phyloP scores from a whole-genome alignment of 352 stramenopile genomes.

The Globisporangium acanthophoron region DNA sequence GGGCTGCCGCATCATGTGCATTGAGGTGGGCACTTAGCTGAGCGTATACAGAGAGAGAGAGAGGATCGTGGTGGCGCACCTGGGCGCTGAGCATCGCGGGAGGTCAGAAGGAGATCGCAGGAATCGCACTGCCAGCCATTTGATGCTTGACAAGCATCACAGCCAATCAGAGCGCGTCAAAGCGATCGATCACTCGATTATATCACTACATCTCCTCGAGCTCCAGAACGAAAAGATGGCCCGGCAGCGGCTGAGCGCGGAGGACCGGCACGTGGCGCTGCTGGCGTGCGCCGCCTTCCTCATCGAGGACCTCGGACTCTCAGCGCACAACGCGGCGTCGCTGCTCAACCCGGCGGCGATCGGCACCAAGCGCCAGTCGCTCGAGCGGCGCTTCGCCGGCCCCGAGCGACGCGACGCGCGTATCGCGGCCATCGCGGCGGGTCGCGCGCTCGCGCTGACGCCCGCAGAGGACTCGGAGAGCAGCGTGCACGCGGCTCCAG shows the following conservation, averaged over 20 bases:
- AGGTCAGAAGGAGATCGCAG: no score
- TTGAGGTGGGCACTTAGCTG: no score
- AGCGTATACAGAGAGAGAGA: no score
- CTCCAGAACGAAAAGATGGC: not conserved
- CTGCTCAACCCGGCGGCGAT: not conserved
- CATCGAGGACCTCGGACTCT: not conserved
- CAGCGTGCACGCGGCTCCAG: no score
- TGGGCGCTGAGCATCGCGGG: not conserved
- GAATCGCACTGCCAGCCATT: not conserved
- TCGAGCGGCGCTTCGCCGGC: not conserved
- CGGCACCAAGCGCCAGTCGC: constrained; percentile 1
- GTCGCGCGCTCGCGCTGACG: not conserved
- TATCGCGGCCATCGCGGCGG: not conserved
- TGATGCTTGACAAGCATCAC: not conserved
- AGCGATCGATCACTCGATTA: no score
- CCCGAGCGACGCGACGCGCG: no score
- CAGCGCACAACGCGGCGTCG: not conserved
- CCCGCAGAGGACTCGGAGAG: not conserved
- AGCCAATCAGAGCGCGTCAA: no score
- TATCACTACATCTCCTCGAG: no score
- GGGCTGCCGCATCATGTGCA: not conserved
- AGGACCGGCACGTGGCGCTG: not conserved
- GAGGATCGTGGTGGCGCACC: no score
- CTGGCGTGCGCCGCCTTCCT: not conserved
- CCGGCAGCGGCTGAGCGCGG: not conserved